phyloP scores from a whole-genome alignment of 2,329 filamentous ascomycete genomes.

The Lecanicillium sp. region DNA sequence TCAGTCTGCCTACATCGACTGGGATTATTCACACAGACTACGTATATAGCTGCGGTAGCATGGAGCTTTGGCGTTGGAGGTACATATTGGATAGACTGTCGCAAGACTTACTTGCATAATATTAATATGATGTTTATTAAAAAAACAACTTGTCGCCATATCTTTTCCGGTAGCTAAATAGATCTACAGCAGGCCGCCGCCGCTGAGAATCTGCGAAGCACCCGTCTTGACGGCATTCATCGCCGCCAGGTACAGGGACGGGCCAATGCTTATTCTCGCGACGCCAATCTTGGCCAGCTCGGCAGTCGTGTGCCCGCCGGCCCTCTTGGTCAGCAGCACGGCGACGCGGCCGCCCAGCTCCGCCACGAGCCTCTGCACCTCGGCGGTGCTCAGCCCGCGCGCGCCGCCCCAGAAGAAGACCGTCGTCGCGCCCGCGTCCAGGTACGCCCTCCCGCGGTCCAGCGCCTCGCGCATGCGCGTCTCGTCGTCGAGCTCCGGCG shows the following conservation, averaged over 20 bases:
- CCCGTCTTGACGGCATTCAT: slow-evolving; percentile 32
- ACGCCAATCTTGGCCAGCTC: slow-evolving; percentile 45
- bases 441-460: slow-evolving; percentile 47
- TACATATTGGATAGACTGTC: neutral
- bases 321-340: slow-evolving; percentile 35
- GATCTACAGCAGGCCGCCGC: slow-evolving; percentile 13
- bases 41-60: neutral
- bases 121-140: neutral
- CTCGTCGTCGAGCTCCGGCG: slow-evolving; percentile 24
- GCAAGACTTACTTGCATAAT: neutral
- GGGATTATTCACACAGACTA: no score
- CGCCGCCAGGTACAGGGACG: slow-evolving; percentile 37
- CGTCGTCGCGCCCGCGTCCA: slow-evolving; percentile 52
- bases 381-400: slow-evolving; percentile 36
- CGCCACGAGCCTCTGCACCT: slow-evolving; percentile 40
- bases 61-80: neutral
- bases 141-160: neutral
- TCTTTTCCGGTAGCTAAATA: neutral
- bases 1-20: no score
- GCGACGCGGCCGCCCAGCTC: slow-evolving; percentile 45
- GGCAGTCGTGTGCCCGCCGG: slow-evolving; percentile 35
- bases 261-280: slow-evolving; percentile 50
- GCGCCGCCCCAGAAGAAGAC: slow-evolving; percentile 55
- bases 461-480: slow-evolving; percentile 42
- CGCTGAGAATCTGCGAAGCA: slow-evolving; percentile 26